A percentile compares a stretch with the other conserved stretches of the same genome.
These are phyloP conservation scores for Striga hermonthica DNA, from an alignment of 305 asterid species.

Conservation along the genomic window DNA sequence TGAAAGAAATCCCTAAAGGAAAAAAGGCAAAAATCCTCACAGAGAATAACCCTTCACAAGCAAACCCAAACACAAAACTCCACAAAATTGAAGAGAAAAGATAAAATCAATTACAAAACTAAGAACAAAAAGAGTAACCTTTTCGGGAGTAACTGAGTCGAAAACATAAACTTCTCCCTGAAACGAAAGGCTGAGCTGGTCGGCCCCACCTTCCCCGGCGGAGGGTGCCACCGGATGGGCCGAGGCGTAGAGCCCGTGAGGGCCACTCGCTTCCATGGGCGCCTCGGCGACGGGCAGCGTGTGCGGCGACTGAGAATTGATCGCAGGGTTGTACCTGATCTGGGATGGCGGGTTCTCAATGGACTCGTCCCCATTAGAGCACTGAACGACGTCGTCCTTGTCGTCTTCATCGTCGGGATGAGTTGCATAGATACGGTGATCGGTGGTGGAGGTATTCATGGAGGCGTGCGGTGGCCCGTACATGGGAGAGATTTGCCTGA, in stretches of 20 bases:
- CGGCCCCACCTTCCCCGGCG: conserved; percentile 49
- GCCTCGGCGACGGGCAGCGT: conserved; percentile 40
- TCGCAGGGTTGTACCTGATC: conserved; percentile 54
- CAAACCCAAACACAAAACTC: conserved; percentile 12
- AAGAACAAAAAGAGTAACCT: conserved; percentile 40
- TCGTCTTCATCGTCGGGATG: conserved; percentile 41
- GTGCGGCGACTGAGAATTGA: conserved; percentile 55
- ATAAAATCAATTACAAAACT: too few species aligned
- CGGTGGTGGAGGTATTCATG: conserved; percentile 53
- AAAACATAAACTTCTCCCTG: conserved; percentile 90
- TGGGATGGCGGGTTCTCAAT: conserved; percentile 44
- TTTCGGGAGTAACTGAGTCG: conserved; percentile 87
- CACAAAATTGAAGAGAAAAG: background rate
- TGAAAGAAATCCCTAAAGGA: background rate
- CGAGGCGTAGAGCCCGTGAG: conserved; percentile 52
- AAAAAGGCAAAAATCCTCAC: background rate
- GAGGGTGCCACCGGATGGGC: conserved; percentile 33
- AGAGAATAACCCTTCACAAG: conserved; percentile 9
- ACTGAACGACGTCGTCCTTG: conserved; percentile 42
- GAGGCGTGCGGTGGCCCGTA: conserved; percentile 49
- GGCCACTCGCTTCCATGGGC: conserved; percentile 38
- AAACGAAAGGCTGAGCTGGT: conserved; percentile 93
- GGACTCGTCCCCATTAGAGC: conserved; percentile 45
- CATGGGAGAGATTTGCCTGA: conserved; percentile 35
- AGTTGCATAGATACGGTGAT: conserved; percentile 34